A percentile compares a stretch with the other conserved stretches of the same genome.
phyloP scores from a whole-genome alignment of 352 stramenopile genomes.

The Phytopythium delawarense region DNA sequence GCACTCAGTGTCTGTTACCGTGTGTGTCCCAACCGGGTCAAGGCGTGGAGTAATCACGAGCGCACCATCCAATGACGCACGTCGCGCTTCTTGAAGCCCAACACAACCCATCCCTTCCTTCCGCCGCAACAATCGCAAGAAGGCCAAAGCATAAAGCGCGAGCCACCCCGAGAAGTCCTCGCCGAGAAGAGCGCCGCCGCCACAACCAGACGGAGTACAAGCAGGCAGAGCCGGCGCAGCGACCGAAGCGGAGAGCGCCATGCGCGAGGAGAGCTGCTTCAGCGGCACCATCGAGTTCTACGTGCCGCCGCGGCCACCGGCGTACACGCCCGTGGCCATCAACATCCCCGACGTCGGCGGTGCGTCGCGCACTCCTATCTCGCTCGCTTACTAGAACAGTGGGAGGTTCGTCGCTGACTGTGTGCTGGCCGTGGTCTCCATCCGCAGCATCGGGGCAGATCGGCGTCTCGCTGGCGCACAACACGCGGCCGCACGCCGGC shows the following conservation, averaged over 20 bases:
- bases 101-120: neutral
- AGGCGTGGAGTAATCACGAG: neutral
- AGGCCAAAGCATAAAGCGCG: neutral
- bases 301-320: conserved; percentile 15
- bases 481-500: neutral
- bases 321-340: conserved; percentile 20
- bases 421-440: neutral
- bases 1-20: neutral
- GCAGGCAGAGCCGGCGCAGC: neutral
- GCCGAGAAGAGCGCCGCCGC: neutral
- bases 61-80: neutral
- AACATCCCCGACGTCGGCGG: conserved; percentile 5
- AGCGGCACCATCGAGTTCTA: conserved; percentile 21
- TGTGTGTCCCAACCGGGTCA: neutral
- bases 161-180: neutral
- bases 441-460: conserved; percentile 8
- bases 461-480: conserved; percentile 15
- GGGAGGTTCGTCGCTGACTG: neutral
- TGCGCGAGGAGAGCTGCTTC: conserved; percentile 20
- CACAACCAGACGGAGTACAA: neutral
- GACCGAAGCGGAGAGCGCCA: neutral
- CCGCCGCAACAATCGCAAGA: neutral
- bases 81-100: neutral
- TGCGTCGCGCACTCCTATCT: neutral
- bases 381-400: no score